Percentiles rank a stretch among this genome's conserved stretches.
These are phyloP conservation scores for Cutaneotrichosporon sp. DNA, from an alignment of 1,284 basidiomycete species.

Conservation along the genomic window DNA sequence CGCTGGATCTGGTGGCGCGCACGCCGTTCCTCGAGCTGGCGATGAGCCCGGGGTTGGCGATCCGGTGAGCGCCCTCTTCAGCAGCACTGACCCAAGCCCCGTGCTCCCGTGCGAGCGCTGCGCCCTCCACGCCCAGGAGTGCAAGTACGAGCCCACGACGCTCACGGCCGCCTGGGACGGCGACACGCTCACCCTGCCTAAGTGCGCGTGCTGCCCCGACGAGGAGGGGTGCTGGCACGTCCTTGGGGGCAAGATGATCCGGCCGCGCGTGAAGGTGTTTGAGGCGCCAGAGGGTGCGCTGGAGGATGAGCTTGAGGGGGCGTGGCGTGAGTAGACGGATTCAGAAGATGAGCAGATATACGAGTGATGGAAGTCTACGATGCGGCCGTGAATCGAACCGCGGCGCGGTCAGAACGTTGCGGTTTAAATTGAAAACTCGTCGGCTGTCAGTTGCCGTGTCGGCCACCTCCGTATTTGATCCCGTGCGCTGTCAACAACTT, in stretches of 20 bases:
- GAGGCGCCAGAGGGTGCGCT: no score
- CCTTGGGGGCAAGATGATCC: background rate
- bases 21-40: slow-evolving; percentile 1
- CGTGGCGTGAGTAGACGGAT: no score
- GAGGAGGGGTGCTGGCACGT: background rate
- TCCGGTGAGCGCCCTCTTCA: background rate
- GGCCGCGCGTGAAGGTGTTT: no score
- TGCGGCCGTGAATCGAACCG: no score
- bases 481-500: background rate
- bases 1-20: background rate
- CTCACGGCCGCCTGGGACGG: background rate
- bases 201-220: background rate
- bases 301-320: no score
- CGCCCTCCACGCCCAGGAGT: background rate
- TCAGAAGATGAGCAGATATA: no score
- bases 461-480: background rate
- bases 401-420: background rate
- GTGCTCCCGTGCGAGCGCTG: background rate
- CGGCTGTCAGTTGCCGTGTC: background rate
- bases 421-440: background rate
- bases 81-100: background rate
- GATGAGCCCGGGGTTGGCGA: background rate
- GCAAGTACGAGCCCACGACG: background rate
- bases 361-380: no score
- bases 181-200: background rate